phyloP scores from a whole-genome alignment of 2,329 filamentous ascomycete species.

The Fusarium compactum region DNA sequence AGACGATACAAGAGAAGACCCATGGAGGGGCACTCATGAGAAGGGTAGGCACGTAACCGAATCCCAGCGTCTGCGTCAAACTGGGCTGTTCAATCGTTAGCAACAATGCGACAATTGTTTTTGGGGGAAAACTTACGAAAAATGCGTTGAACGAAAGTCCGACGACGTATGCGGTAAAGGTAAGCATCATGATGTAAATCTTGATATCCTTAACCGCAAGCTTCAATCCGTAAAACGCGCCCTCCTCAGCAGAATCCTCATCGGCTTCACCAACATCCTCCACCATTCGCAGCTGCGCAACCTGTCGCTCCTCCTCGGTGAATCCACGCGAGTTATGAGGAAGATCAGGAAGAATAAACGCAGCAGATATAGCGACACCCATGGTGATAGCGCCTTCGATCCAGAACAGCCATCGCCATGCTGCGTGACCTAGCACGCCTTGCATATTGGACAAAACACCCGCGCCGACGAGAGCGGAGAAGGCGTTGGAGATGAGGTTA shows the following conservation, averaged over 20 bases:
- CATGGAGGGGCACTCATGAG: slow-evolving; percentile 70
- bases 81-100: slow-evolving; percentile 51
- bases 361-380: slow-evolving; percentile 59
- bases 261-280: slow-evolving; percentile 70
- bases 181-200: slow-evolving; percentile 73
- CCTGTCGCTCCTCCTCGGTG: slow-evolving; percentile 66
- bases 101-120: background rate
- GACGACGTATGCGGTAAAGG: slow-evolving; percentile 71
- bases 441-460: slow-evolving; percentile 71
- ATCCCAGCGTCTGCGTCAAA: slow-evolving; percentile 66
- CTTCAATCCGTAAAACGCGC: slow-evolving; percentile 64
- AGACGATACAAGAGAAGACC: slow-evolving; percentile 69
- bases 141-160: slow-evolving; percentile 70
- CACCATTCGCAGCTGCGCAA: slow-evolving; percentile 67
- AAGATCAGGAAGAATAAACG: slow-evolving; percentile 65
- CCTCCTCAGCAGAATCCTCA: slow-evolving; percentile 62
- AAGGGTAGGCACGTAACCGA: slow-evolving; percentile 63
- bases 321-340: slow-evolving; percentile 70
- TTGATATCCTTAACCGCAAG: slow-evolving; percentile 72
- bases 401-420: slow-evolving; percentile 73
- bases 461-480: slow-evolving; percentile 69
- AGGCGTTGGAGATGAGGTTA: slow-evolving; percentile 70
- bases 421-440: slow-evolving; percentile 63
- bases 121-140: slow-evolving; percentile 51
- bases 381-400: slow-evolving; percentile 68